phyloP scores from a whole-genome alignment of 2,329 filamentous ascomycete genomes.

The Epichloe aotearoae region DNA sequence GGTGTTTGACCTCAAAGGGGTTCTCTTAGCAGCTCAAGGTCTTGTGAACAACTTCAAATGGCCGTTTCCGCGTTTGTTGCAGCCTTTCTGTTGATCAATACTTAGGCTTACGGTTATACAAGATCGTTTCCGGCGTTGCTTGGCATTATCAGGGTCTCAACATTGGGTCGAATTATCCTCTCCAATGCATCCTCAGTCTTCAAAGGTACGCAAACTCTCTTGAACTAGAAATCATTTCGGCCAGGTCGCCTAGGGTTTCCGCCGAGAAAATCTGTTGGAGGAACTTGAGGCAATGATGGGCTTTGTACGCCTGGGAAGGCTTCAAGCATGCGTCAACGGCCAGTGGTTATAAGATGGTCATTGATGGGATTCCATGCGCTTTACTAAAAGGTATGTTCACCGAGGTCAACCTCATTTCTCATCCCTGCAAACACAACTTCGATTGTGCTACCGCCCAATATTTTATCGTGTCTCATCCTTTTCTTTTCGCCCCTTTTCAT shows the following conservation, averaged over 20 bases:
- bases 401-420: constrained; percentile 1
- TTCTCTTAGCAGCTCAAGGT: neutral
- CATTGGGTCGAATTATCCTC: neutral
- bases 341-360: neutral
- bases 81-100: neutral
- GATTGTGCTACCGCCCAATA: neutral
- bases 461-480: neutral
- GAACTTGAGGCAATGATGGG: neutral
- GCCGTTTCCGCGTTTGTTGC: neutral
- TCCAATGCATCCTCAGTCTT: constrained; percentile 5
- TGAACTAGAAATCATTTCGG: neutral
- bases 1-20: neutral
- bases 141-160: neutral
- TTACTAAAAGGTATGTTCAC: constrained; percentile 4
- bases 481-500: neutral
- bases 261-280: neutral
- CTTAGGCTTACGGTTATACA: neutral
- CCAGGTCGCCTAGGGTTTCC: neutral
- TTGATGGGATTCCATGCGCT: neutral
- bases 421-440: constrained; percentile 1
- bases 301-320: neutral
- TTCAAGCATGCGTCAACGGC: neutral
- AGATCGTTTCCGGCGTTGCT: neutral
- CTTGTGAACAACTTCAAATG: neutral
- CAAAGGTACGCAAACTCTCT: constrained; percentile 2